phyloP scores from a whole-genome alignment of 192 early-diverging fungal species.

The Backusella tuberculispora region DNA sequence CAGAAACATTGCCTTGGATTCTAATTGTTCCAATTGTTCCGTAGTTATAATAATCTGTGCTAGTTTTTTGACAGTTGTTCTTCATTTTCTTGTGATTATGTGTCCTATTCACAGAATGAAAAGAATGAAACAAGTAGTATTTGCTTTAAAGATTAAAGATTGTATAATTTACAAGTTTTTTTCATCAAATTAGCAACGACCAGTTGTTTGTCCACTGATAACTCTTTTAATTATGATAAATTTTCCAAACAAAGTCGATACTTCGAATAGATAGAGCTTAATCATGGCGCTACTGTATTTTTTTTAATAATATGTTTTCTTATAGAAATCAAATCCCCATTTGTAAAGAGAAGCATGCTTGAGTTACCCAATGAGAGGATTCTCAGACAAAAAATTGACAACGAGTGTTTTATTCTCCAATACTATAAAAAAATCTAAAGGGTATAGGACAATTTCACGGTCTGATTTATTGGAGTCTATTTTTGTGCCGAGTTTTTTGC shows the following conservation, averaged over 20 bases:
- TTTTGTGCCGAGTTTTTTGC: too few relatives aligned
- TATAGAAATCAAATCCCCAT: slow-evolving; percentile 8
- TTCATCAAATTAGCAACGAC: slow-evolving; percentile 16
- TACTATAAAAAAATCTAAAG: background rate
- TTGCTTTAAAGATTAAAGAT: slow-evolving; percentile 9
- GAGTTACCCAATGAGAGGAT: slow-evolving; percentile 6
- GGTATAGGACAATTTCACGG: too few relatives aligned
- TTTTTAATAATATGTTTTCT: slow-evolving; percentile 6
- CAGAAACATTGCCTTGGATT: slow-evolving; percentile 15
- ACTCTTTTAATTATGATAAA: slow-evolving; percentile 16
- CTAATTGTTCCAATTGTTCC: slow-evolving; percentile 12
- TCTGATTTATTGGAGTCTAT: too few relatives aligned
- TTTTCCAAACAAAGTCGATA: slow-evolving; percentile 13
- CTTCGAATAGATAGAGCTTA: background rate
- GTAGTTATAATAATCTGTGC: slow-evolving; percentile 16
- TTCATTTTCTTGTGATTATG: slow-evolving; percentile 4
- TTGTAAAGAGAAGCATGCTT: slow-evolving; percentile 16
- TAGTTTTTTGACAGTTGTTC: background rate
- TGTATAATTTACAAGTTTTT: slow-evolving; percentile 10
- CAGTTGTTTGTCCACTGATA: background rate
- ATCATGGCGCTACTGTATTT: background rate
- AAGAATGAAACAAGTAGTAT: slow-evolving; percentile 10
- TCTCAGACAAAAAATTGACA: slow-evolving; percentile 1
- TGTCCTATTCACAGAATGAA: slow-evolving; percentile 4
- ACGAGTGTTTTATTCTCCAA: background rate